phyloP scores from a whole-genome alignment of 2,329 filamentous ascomycete genomes.

The Cordyceps fumosorosea region DNA sequence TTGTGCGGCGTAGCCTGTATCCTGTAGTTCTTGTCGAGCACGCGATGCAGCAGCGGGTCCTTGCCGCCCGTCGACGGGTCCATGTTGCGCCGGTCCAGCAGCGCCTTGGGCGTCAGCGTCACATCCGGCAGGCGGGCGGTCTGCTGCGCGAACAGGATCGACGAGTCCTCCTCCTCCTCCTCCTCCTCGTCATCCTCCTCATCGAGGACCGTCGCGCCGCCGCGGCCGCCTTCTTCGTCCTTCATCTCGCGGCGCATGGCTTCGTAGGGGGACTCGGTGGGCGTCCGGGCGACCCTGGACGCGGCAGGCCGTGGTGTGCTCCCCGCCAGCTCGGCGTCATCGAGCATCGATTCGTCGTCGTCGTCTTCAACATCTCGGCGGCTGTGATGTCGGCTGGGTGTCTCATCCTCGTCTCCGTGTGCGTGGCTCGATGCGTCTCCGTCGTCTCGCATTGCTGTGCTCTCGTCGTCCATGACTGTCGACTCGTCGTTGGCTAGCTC shows the following conservation, averaged over 20 bases:
- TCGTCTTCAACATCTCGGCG: slow-evolving; percentile 20
- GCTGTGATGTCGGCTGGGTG: slow-evolving; percentile 20
- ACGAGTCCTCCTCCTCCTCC: slow-evolving; percentile 33
- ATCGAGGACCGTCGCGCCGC: slow-evolving; percentile 25
- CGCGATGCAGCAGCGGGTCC: slow-evolving; percentile 78
- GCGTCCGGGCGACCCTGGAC: slow-evolving; percentile 42
- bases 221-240: slow-evolving; percentile 32
- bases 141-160: slow-evolving; percentile 44
- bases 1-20: slow-evolving; percentile 86
- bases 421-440: slow-evolving; percentile 36
- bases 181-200: not conserved
- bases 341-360: slow-evolving; percentile 59
- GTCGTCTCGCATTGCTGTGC: slow-evolving; percentile 50
- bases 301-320: slow-evolving; percentile 60
- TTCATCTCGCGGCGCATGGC: slow-evolving; percentile 61
- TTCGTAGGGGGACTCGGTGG: slow-evolving; percentile 73
- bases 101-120: slow-evolving; percentile 55
- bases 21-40: slow-evolving; percentile 94
- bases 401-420: slow-evolving; percentile 32
- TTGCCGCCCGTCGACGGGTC: slow-evolving; percentile 37
- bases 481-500: slow-evolving; percentile 64
- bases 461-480: slow-evolving; percentile 43
- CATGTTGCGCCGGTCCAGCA: slow-evolving; percentile 22
- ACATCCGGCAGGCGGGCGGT: slow-evolving; percentile 54
- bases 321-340: slow-evolving; percentile 55